Base-by-base conservation (phyloP, 768 basidiomycete species). In the Amanita fuliginea region DNA sequence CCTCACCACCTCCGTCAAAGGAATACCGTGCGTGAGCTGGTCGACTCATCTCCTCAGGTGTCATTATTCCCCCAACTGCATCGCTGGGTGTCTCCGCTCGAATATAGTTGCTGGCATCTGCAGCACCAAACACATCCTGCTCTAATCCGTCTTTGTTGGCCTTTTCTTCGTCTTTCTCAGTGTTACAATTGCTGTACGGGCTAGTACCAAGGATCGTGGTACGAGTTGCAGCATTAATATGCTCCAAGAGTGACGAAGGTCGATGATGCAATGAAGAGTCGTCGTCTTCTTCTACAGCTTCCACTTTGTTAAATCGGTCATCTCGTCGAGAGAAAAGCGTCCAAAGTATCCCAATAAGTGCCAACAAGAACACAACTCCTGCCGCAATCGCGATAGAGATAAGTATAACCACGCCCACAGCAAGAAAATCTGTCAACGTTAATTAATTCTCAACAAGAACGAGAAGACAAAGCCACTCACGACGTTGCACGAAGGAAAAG, bases 311-410 rank as follows among this genome's bases (percentile, higher is more conserved):
- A 8, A 77, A 54, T 57, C 78, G 81, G 59, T 90, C 86, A 34
- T 91, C 90, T 47, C 81, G 76, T 47, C 88, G 75, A 18, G 86
- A 81, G 64, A 91, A 80, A n/a, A 93, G 72, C 2, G 90, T 84
- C 88, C 91, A 89, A 33, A 95, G 66, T 47, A 95, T 86, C 44
- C 90, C 90, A 49, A 92, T 70, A 36, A 95, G 69, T 13, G 86
- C 84, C 28, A 93, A 72, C 0, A 94, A 70, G 75, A 93, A 94
- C 33, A 94, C 86, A 18, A 97, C 79, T 14, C 95, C 96, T 13
- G 93, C 92, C 8, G 89, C 83, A 55, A 97, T 96, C 21, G 96
- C 96, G 54, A 99, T 96, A 1, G 93, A 94, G 56, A 99, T 93
- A 39, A 99, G 76, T 56, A 98, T 97, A 48, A 99, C 92, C 33